These are phyloP conservation scores for Allium fistulosum DNA, from an alignment of 106 monocot species.

Conservation along the genomic window DNA sequence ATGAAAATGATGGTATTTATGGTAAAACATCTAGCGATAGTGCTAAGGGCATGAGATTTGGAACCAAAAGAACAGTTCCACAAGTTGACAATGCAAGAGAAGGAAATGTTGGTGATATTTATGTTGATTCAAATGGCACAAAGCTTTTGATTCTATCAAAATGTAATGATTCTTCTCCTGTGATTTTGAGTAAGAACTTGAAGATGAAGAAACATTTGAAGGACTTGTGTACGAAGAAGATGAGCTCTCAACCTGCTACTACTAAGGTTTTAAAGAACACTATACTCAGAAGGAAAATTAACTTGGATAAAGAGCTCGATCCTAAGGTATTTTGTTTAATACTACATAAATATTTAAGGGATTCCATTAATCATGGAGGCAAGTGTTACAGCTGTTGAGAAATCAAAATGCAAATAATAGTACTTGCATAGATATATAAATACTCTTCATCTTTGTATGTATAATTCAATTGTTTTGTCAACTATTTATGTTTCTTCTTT, in stretches of 20 bases:
- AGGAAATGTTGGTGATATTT: slow-evolving; percentile 41
- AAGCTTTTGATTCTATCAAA: slow-evolving; percentile 82
- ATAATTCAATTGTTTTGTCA: no score
- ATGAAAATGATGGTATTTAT: slow-evolving; percentile 12
- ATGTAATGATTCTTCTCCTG: slow-evolving; percentile 13
- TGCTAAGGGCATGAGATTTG: slow-evolving; percentile 8
- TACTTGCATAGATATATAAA: no score
- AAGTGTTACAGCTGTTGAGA: no score
- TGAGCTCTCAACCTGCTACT: slow-evolving; percentile 9
- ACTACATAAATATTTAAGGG: neutral
- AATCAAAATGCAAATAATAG: no score
- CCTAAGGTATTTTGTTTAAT: slow-evolving; percentile 33
- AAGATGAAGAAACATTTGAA: slow-evolving; percentile 12
- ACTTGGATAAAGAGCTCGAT: slow-evolving; percentile 13
- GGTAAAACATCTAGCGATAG: no score
- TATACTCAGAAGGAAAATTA: slow-evolving; percentile 24
- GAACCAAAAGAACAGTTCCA: slow-evolving; percentile 24
- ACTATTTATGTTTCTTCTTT: no score
- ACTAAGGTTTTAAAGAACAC: slow-evolving; percentile 31
- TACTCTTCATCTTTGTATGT: no score
- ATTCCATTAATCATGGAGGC: no score
- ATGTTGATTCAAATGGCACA: slow-evolving; percentile 81
- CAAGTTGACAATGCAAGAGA: neutral
- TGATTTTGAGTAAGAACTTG: slow-evolving; percentile 12
- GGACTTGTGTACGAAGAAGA: slow-evolving; percentile 12